These are phyloP conservation scores for Sporothrix globosa DNA, from an alignment of 2,329 filamentous ascomycete genomes.

Conservation along the genomic window DNA sequence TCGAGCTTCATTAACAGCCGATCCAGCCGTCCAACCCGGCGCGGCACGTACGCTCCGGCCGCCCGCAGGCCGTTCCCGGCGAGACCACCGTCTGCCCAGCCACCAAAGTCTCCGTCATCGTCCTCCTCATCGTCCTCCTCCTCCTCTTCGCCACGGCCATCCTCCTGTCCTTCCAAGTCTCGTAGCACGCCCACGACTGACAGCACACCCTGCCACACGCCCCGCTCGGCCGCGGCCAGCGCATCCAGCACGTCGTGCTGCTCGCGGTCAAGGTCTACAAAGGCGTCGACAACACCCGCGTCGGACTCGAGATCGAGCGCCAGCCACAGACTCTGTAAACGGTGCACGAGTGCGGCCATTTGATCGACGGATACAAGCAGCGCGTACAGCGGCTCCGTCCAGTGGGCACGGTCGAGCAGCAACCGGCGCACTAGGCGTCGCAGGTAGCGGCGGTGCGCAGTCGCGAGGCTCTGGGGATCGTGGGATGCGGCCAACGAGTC, in stretches of 20 bases:
- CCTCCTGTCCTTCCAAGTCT: slow-evolving; percentile 42
- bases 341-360: slow-evolving; percentile 74
- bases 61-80: slow-evolving; percentile 45
- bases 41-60: slow-evolving; percentile 65
- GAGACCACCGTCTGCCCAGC: slow-evolving; percentile 45
- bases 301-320: slow-evolving; percentile 80
- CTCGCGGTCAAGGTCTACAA: slow-evolving; percentile 71
- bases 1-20: slow-evolving; percentile 90
- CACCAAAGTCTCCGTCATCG: slow-evolving; percentile 33
- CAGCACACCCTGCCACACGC: slow-evolving; percentile 69
- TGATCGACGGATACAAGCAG: slow-evolving; percentile 78
- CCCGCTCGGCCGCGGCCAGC: slow-evolving; percentile 64
- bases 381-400: slow-evolving; percentile 66
- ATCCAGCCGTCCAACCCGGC: slow-evolving; percentile 78
- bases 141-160: slow-evolving; percentile 40
- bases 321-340: slow-evolving; percentile 75
- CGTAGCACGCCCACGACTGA: slow-evolving; percentile 63
- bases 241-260: slow-evolving; percentile 68
- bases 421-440: slow-evolving; percentile 67
- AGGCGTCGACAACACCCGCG: slow-evolving; percentile 76
- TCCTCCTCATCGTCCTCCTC: slow-evolving; percentile 48
- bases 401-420: slow-evolving; percentile 63
- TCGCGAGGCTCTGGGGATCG: slow-evolving; percentile 82
- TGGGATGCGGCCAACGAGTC: slow-evolving; percentile 40
- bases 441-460: slow-evolving; percentile 78